phyloP scores from a whole-genome alignment of 768 basidiomycete genomes.

The Trametes cubensis region DNA sequence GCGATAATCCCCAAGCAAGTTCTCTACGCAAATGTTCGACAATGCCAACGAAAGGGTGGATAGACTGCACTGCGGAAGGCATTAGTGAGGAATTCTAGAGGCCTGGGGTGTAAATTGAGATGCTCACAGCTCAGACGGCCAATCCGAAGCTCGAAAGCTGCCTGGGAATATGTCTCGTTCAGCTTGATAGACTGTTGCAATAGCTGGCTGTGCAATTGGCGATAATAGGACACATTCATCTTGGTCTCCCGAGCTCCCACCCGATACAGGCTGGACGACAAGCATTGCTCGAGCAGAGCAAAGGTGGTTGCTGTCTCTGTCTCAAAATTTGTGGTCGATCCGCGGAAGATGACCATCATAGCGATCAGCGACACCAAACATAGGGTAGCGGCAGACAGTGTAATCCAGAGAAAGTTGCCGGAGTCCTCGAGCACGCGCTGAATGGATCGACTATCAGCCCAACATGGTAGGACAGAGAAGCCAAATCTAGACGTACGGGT shows the following conservation, averaged over 20 bases:
- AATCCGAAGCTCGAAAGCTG: slow-evolving; percentile 48
- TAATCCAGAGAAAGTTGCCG: slow-evolving; percentile 45
- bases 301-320: slow-evolving; percentile 41
- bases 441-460: background rate
- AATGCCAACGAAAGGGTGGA: slow-evolving; percentile 46
- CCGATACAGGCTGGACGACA: slow-evolving; percentile 36
- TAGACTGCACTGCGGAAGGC: slow-evolving; percentile 38
- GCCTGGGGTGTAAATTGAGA: no score
- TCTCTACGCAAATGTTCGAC: slow-evolving; percentile 51
- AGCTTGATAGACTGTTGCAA: slow-evolving; percentile 42
- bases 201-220: slow-evolving; percentile 33
- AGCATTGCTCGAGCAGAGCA: slow-evolving; percentile 37
- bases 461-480: background rate
- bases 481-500: slow-evolving; percentile 33
- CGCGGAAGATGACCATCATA: slow-evolving; percentile 42
- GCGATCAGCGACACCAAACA: slow-evolving; percentile 42
- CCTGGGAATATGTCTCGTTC: slow-evolving; percentile 46
- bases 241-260: slow-evolving; percentile 29
- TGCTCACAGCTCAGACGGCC: slow-evolving; percentile 46
- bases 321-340: slow-evolving; percentile 49
- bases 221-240: slow-evolving; percentile 19
- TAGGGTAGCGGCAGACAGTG: slow-evolving; percentile 41
- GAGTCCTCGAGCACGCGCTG: slow-evolving; percentile 34
- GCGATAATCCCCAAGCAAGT: slow-evolving; percentile 45
- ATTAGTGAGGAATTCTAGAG: no score